Evolutionary conservation across 2,329 filamentous ascomycete genomes (phyloP).

Genomic region (Epichloe baconii): DNA sequence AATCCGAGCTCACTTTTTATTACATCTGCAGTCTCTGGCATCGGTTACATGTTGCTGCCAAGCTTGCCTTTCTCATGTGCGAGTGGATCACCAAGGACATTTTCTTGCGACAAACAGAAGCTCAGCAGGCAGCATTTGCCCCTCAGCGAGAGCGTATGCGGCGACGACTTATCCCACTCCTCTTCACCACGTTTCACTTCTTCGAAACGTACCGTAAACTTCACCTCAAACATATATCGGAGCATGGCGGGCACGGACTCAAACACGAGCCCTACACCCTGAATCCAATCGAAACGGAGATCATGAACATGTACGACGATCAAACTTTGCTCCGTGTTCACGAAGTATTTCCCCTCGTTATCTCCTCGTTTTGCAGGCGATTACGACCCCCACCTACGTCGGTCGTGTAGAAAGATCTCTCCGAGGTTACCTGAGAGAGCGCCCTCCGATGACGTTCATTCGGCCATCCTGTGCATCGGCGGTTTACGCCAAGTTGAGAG

Average conservation of each 20-base stretch:
- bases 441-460: constrained; percentile 48
- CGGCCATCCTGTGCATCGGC: constrained; percentile 45
- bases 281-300: constrained; percentile 48
- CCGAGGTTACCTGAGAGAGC: constrained; percentile 50
- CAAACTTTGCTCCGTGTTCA: constrained; percentile 49
- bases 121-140: constrained; percentile 42
- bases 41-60: constrained; percentile 49
- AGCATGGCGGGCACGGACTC: constrained; percentile 38
- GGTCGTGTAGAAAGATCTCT: constrained; percentile 49
- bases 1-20: constrained; percentile 39
- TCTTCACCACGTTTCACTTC: constrained; percentile 56
- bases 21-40: constrained; percentile 54
- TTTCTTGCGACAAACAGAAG: constrained; percentile 44
- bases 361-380: constrained; percentile 50
- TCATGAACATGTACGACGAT: constrained; percentile 54
- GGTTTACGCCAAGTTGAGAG: constrained; percentile 49
- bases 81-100: constrained; percentile 54
- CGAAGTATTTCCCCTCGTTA: constrained; percentile 49
- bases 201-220: constrained; percentile 51
- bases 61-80: constrained; percentile 47
- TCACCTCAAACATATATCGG: constrained; percentile 42
- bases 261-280: constrained; percentile 40
- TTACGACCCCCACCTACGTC: constrained; percentile 50
- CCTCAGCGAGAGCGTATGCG: constrained; percentile 51
- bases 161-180: constrained; percentile 46